A percentile compares a stretch with the other conserved stretches of the same genome.
phyloP scores from a whole-genome alignment of 2,329 filamentous ascomycete species.

The Calonectria pteridis region DNA sequence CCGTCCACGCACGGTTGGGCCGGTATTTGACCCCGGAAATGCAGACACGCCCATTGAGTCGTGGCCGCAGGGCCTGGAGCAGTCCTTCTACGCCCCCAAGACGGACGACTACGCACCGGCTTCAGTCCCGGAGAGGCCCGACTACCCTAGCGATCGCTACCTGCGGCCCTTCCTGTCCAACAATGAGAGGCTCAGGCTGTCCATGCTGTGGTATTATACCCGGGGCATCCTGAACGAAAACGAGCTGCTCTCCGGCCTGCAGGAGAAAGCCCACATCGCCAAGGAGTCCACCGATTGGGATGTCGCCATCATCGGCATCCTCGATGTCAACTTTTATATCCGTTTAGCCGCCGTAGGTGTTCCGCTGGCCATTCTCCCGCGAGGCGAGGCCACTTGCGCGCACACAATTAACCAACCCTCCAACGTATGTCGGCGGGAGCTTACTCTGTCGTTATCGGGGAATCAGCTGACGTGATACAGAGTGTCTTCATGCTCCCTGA shows the following conservation, averaged over 20 bases:
- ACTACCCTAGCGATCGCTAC: slow-evolving; percentile 31
- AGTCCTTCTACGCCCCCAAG: slow-evolving; percentile 22
- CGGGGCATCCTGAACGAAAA: slow-evolving; percentile 52
- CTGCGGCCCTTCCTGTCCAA: slow-evolving; percentile 40
- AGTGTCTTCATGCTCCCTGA: slow-evolving; percentile 56
- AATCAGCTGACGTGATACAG: slow-evolving; percentile 28
- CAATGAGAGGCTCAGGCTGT: slow-evolving; percentile 47
- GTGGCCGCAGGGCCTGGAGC: slow-evolving; percentile 25
- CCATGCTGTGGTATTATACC: slow-evolving; percentile 60
- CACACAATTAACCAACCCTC: slow-evolving; percentile 55
- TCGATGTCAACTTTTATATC: slow-evolving; percentile 57
- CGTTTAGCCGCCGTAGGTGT: slow-evolving; percentile 57
- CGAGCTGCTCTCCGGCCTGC: slow-evolving; percentile 55
- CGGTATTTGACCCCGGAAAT: slow-evolving; percentile 36
- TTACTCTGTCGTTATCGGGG: no score
- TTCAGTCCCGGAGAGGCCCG: slow-evolving; percentile 24
- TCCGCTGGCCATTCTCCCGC: slow-evolving; percentile 55
- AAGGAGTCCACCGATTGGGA: slow-evolving; percentile 59
- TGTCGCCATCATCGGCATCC: slow-evolving; percentile 57
- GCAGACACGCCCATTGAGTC: slow-evolving; percentile 27
- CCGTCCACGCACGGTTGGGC: slow-evolving; percentile 33
- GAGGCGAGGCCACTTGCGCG: slow-evolving; percentile 59
- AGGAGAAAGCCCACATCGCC: slow-evolving; percentile 56
- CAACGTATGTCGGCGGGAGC: slow-evolving; percentile 37
- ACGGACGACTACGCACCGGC: slow-evolving; percentile 25